phyloP scores from a whole-genome alignment of 768 basidiomycete species.

The Pholiota conissans region DNA sequence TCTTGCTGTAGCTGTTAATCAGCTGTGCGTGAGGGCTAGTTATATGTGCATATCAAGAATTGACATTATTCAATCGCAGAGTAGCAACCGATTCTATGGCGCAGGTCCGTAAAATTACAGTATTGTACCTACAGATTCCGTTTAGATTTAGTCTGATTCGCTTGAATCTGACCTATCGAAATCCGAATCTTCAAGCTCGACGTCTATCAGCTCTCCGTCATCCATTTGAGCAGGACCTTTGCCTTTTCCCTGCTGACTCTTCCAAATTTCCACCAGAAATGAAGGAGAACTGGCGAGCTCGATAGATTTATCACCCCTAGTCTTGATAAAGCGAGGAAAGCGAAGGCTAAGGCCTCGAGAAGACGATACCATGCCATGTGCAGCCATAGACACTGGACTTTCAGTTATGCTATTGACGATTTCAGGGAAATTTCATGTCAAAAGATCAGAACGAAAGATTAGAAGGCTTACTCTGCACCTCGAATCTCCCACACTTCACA shows the following conservation, averaged over 20 bases:
- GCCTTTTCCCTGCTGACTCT: slow-evolving; percentile 52
- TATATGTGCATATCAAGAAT: too few relatives aligned
- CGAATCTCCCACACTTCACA: slow-evolving; percentile 89
- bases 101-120: background rate
- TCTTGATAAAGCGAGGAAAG: slow-evolving; percentile 82
- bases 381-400: slow-evolving; percentile 85
- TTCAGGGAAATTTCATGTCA: background rate
- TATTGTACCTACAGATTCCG: too few relatives aligned
- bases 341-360: slow-evolving; percentile 76
- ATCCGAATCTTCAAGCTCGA: slow-evolving; percentile 31
- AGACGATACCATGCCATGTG: slow-evolving; percentile 52
- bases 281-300: slow-evolving; percentile 72
- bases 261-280: slow-evolving; percentile 71
- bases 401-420: slow-evolving; percentile 61
- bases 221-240: slow-evolving; percentile 36
- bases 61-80: too few relatives aligned
- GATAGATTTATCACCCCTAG: slow-evolving; percentile 71
- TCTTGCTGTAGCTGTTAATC: too few relatives aligned
- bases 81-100: too few relatives aligned
- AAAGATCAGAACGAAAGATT: background rate
- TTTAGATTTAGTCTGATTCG: background rate
- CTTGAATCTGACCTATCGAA: slow-evolving; percentile 14
- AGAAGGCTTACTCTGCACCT: slow-evolving; percentile 60
- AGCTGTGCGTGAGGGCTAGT: too few relatives aligned
- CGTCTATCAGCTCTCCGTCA: slow-evolving; percentile 63